Percentiles rank a stretch among this genome's conserved stretches.
Evolutionary conservation across 2,329 filamentous ascomycete genomes (phyloP).

Genomic region (Cadophora gregata): DNA sequence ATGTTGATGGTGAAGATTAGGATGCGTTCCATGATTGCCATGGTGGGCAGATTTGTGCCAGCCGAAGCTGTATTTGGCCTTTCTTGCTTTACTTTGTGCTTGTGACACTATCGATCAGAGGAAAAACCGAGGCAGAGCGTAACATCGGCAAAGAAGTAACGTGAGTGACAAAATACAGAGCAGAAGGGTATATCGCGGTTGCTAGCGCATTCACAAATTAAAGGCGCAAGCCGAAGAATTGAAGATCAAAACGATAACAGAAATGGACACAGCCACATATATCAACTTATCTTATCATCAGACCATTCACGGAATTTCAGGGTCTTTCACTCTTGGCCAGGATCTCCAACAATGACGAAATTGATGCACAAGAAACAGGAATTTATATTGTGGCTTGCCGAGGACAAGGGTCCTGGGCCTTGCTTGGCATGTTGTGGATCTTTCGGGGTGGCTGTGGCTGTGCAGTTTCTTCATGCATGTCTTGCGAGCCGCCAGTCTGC

Average conservation of each 20-base stretch:
- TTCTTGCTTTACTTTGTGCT: background rate
- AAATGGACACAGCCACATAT: background rate
- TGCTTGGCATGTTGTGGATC: background rate
- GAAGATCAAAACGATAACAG: background rate
- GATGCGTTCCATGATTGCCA: slow-evolving; percentile 30
- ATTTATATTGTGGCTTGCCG: slow-evolving; percentile 18
- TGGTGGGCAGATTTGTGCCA: background rate
- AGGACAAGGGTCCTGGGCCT: background rate
- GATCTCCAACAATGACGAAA: slow-evolving; percentile 27
- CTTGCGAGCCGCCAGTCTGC: background rate
- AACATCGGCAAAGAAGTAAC: too few species aligned
- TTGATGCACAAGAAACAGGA: slow-evolving; percentile 27
- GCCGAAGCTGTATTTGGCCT: background rate
- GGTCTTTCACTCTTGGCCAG: background rate
- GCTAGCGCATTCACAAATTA: background rate
- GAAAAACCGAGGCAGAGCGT: too few species aligned
- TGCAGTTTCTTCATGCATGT: background rate
- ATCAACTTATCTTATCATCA: slow-evolving; percentile 24
- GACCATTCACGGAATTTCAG: background rate
- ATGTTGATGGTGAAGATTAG: slow-evolving; percentile 35
- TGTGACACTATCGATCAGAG: too few species aligned
- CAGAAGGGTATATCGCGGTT: background rate
- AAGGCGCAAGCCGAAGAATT: background rate
- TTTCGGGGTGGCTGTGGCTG: background rate
- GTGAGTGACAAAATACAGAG: too few species aligned